Evolutionary conservation across 371 early-diverging fungal genomes (phyloP), one percentile per base, ranked within the genome.

Genomic region (Mucor racemosus): DNA sequence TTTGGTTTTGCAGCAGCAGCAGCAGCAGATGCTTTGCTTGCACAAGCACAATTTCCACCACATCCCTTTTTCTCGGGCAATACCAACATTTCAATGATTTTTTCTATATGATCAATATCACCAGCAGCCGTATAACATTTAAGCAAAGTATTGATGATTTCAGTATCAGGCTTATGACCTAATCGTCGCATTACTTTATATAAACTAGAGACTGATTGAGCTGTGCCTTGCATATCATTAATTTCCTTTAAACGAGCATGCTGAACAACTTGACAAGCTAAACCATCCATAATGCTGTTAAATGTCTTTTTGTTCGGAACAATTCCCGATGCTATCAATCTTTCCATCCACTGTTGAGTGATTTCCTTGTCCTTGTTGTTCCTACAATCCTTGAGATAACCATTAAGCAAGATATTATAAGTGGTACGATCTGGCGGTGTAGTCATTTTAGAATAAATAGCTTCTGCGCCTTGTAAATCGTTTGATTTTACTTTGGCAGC

Each of bases 341-440:
- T 67, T 15, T 73, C 69, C 71, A 76, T 73, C 77, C 71, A 76
- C 36, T 61, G 35, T 34, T 68, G 53, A 1, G 72, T 59, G 11
- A 68, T 44, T 31, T 61, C 35, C 8, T 56, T 66, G 17, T 76
- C 73, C 8, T 35, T 44, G 15, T 50, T 41, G 7, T 48, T 69
- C 40, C 60, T 59, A 10, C 65, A 66, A 6, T 61, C 53, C 48
- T 69, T 70, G 0, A 74, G 26, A 34, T 44, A 63, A 0, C 72
- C 77, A 36, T 73, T 70, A 36, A 76, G 31, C 34, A 76, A 44
- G 26, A 73, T 64, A 53, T 76, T 67, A 58, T 61, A 76, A 0
- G 77, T 76, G 10, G 60, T 73, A 14, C 74, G 44, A 54, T 76
- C 69, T 5, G 74, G 71, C 8, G 48, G 33, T 5, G 48, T 46